Base-by-base conservation (phyloP, 495 filamentous ascomycete species). In the Coniosporium apollinis region DNA sequence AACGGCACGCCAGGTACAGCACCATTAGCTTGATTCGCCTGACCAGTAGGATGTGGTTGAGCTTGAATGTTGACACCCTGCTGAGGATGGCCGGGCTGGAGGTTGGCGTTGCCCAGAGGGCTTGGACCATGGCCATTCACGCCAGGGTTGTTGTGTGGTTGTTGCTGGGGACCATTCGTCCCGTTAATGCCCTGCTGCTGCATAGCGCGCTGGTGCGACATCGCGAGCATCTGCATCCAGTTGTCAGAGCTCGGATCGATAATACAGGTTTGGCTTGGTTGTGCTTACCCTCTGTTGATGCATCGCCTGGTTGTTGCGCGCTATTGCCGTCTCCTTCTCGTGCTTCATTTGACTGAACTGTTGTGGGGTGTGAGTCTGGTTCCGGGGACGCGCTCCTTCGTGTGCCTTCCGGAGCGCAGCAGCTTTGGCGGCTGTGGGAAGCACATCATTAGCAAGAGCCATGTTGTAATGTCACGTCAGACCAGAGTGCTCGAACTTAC, bases 331-430 rank as follows among this genome's bases (percentile, higher is more conserved):
- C 37, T 94, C 86, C 21, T 78, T 72, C 37, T 94, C 85, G 51
- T 76, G 72, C 51, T 87, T 84, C 47, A 93, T 64, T 19, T 81
- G 69, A 49, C 84, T 93, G 48, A 93, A 87, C 34, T 92, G 82
- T 44, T 81, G 73, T 0, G 89, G 86, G 0, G 86, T 86, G 33
- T 80, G 65, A 17, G 70, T 65, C 14, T 24, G 47, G 16, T 24
- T 30, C 46, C 51, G 52, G 3, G 51, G 42, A n/a, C 41, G 37
- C 2, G 37, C 30, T 7, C 47, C 46, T 31, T 58, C 56, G 16
- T 56, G 51, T 24, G 54, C 35, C 33, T 61, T 56, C 26, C 60
- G 52, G 21, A 54, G 47, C 11, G 50, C 48, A 18, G 59, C 63
- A 19, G 56, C 54, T 50, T 59, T 60, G 30, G 46, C 39, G 10